These are phyloP conservation scores for Schwanniomyces sp. DNA, from an alignment of 805 yeast species.

Conservation along the genomic window DNA sequence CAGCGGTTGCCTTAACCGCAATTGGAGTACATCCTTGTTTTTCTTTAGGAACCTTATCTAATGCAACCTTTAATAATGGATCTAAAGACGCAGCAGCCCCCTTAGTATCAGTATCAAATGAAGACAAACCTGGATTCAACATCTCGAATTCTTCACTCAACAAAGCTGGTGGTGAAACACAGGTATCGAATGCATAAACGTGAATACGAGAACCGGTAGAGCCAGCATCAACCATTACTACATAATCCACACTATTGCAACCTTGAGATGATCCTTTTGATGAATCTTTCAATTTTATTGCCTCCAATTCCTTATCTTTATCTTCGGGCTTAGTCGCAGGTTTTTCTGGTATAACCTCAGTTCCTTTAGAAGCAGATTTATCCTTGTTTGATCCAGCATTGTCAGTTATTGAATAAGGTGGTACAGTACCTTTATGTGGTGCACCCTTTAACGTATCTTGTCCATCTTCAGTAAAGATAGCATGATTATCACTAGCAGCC, in stretches of 20 bases:
- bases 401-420: constrained; percentile 28
- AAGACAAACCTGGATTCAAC: constrained; percentile 90
- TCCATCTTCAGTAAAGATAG: constrained; percentile 15
- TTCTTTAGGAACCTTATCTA: constrained; percentile 71
- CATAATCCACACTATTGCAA: constrained; percentile 58
- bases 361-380: constrained; percentile 6
- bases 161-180: constrained; percentile 80
- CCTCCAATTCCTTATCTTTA: background rate
- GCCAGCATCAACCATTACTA: constrained; percentile 96
- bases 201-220: constrained; percentile 97
- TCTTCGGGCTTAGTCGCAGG: constrained; percentile 13
- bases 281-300: background rate
- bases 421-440: constrained; percentile 32
- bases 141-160: constrained; percentile 79
- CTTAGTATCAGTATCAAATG: constrained; percentile 72
- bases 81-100: constrained; percentile 93
- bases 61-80: constrained; percentile 73
- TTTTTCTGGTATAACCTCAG: constrained; percentile 12
- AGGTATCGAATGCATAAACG: constrained; percentile 86
- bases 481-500: constrained; percentile 22
- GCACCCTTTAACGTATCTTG: constrained; percentile 31
- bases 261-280: background rate
- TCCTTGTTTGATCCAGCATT: constrained; percentile 8
- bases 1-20: constrained; percentile 98
- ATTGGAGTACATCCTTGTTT: constrained; percentile 84